Base-by-base conservation (phyloP, 495 filamentous ascomycete genomes). In the Penicillium lagena region DNA sequence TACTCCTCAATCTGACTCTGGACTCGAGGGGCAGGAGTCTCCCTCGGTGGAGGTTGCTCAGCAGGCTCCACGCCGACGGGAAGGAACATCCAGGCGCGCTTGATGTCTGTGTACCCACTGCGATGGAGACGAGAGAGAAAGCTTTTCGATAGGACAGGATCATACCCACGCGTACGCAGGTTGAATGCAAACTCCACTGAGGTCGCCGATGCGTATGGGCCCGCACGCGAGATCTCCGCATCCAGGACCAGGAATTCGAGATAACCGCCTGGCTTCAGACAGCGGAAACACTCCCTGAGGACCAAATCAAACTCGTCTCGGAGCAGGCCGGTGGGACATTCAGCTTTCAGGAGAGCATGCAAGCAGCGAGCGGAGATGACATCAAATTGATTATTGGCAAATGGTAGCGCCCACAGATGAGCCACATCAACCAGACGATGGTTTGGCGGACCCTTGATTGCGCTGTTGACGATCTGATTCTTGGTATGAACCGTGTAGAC, bases 241-340 rank as follows among this genome's bases (percentile, higher is more conserved):
- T 98, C 93, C 54, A 97, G 76, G 7, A 96, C 67, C 43, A 78
- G 79, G 73, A 89, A 98, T 56, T 98, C 91, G 48, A 98, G 71
- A 62, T 88, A 89, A 11, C 93, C 93, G 39, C 90, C 91, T 0
- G 90, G 93, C 66, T 91, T 93, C 55, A 98, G 80, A 44, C 88
- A 83, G 43, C 93, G 90, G 60, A 86, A 78, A 64, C 89, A 94
- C 66, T 98, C 93, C 29, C 68, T 66, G 1, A 97, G 76, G 51
- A 86, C 90, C 35, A 83, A 76, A 53, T 94, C 87, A 69, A 91
- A 97, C 59, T 97, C 91, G 54, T 98, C 90, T 28, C 73, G 58
- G 17, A 78, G 70, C 57, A 81, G 69, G 15, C 66, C 62, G 8
- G 49, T 42, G 12, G 73, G 63, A 61, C 70, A 51, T 65, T 81